Evolutionary conservation across 768 basidiomycete species (phyloP).

Genomic region (Cystobasidiopsis lactophilus): DNA sequence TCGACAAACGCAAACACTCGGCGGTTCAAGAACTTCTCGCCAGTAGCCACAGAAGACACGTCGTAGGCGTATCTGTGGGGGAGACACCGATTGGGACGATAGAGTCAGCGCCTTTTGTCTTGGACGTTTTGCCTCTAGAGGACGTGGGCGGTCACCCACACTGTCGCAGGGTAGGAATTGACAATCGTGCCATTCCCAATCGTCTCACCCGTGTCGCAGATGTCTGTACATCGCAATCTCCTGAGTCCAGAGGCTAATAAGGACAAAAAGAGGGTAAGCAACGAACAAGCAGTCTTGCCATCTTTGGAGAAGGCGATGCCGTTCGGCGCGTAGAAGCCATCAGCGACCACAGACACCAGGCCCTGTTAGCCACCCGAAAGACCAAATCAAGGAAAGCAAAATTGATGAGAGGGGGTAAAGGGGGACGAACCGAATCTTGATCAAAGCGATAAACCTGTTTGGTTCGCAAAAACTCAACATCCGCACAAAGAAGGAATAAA

Average conservation of each 20-base stretch:
- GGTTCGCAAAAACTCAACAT: no score
- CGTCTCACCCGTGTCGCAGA: background rate
- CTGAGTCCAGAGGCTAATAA: no score
- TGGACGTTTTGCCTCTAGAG: no score
- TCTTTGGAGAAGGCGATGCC: background rate
- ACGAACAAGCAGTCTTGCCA: background rate
- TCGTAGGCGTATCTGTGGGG: constrained; percentile 41
- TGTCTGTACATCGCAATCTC: background rate
- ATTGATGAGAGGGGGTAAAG: no score
- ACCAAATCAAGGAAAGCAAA: background rate
- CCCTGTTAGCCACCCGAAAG: background rate
- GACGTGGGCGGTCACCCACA: background rate
- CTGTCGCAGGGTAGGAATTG: background rate
- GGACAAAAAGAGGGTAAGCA: background rate
- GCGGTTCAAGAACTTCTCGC: constrained; percentile 37
- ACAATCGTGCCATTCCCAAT: background rate
- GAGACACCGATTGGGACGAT: background rate
- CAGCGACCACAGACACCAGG: background rate
- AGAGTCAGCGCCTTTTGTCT: background rate
- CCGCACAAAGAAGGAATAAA: no score
- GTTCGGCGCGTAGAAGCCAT: background rate
- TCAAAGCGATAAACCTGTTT: no score
- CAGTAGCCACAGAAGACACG: constrained; percentile 31
- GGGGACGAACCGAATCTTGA: no score
- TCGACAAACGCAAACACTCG: constrained; percentile 45